A percentile compares a stretch with the other conserved stretches of the same genome.
These are phyloP conservation scores for Fibroporia radiculosa DNA, from an alignment of 768 basidiomycete genomes.

Conservation along the genomic window DNA sequence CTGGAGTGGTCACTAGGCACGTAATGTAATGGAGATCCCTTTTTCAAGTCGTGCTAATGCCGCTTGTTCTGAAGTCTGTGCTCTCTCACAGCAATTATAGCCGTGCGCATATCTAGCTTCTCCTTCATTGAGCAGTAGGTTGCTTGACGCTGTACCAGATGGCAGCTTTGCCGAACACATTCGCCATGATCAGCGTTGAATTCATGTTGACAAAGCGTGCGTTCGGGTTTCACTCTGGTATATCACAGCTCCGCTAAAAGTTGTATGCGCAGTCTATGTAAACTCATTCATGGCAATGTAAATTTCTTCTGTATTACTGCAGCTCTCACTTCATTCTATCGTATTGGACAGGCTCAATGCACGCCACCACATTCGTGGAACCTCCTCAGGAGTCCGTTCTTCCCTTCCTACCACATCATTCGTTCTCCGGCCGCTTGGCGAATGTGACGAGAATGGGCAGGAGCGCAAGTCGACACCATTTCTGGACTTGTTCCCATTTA, in stretches of 20 bases:
- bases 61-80: conserved; percentile 6
- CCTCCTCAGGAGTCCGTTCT: too few species aligned
- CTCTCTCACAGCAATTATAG: conserved; percentile 9
- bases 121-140: neutral
- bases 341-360: conserved; percentile 12
- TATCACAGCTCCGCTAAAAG: neutral
- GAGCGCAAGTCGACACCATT: neutral
- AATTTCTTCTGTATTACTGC: neutral
- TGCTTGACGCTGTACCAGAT: conserved; percentile 6
- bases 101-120: neutral
- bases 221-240: neutral
- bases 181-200: conserved; percentile 12
- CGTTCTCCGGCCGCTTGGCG: neutral
- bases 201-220: conserved; percentile 14
- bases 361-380: conserved; percentile 3
- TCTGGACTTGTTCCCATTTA: neutral
- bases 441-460: neutral
- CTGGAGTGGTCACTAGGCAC: conserved; percentile 13
- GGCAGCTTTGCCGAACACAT: conserved; percentile 11
- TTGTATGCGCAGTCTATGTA: conserved; percentile 10
- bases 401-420: neutral
- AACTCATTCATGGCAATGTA: conserved; percentile 17
- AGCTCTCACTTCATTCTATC: neutral
- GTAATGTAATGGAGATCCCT: neutral
- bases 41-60: neutral